These are phyloP conservation scores for Ceratocystis smalleyi DNA, from an alignment of 2,329 filamentous ascomycete genomes.

Conservation along the genomic window DNA sequence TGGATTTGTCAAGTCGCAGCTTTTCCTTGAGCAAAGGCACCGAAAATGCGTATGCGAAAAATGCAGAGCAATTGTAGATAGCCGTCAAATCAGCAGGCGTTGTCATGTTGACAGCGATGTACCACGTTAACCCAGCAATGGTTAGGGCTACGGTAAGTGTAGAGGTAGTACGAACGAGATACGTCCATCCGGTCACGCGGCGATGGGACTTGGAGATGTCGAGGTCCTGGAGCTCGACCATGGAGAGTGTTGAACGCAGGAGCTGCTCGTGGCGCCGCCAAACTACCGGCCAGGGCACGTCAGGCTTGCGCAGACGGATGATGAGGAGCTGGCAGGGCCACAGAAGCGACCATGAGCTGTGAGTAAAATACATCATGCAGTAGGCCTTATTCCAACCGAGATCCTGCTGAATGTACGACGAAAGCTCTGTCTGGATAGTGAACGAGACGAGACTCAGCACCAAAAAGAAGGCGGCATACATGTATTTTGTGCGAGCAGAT, in stretches of 20 bases:
- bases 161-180: constrained; percentile 65
- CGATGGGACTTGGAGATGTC: constrained; percentile 37
- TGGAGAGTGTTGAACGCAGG: constrained; percentile 46
- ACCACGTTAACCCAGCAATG: constrained; percentile 85
- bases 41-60: constrained; percentile 95
- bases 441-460: constrained; percentile 73
- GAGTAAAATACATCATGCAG: constrained; percentile 96
- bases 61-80: constrained; percentile 98
- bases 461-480: constrained; percentile 72
- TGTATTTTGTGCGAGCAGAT: constrained; percentile 62
- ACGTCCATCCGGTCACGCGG: constrained; percentile 34
- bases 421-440: constrained; percentile 87
- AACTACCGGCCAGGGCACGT: constrained; percentile 67
- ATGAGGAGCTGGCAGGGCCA: constrained; percentile 76
- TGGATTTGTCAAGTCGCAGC: constrained; percentile 65
- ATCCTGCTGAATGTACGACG: constrained; percentile 83
- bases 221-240: constrained; percentile 69
- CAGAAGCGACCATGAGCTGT: constrained; percentile 80
- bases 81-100: constrained; percentile 87
- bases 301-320: constrained; percentile 62
- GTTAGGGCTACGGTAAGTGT: constrained; percentile 77
- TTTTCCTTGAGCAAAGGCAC: constrained; percentile 80
- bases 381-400: constrained; percentile 97
- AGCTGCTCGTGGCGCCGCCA: constrained; percentile 51
- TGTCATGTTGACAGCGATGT: constrained; percentile 83